Base-by-base conservation (phyloP, 2,329 filamentous ascomycete species). In the Xylariaceae sp. region DNA sequence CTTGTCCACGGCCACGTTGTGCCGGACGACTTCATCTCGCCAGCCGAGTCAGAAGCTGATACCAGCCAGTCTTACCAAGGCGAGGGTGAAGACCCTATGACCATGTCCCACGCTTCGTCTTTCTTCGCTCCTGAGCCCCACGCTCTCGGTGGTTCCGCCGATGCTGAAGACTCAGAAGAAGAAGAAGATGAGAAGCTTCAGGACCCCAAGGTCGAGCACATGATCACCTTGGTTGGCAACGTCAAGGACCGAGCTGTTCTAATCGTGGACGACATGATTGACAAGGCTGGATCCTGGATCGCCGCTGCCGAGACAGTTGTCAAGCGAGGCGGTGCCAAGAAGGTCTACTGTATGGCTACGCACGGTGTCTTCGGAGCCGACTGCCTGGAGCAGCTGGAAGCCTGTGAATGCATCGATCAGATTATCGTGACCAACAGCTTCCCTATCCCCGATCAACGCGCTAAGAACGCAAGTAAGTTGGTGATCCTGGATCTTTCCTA, bases 191-290 rank as follows among this genome's bases (percentile, higher is more conserved):
- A 95, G 66, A 86, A 87, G n/a, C 84, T 93, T 55, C 84, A 88
- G 68, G 86, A 93, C 66, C 85, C 88, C 9, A 87, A 88, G 61
- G 80, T 93, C 18, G 94, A 99, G 77, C 92, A 92, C 71, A 96
- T 93, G 79, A 95, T 99, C 68, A 99, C 94, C 0, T 81, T 99
- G n/a, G 94, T 99, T 11, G 94, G 94, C 61, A 90, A 97, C 69
- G 94, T 99, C 61, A 88, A 87, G 71, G 86, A 90, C 71, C 86
- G 90, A 60, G 88, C 90, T 0, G 94, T 97, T 56, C 88, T 99
- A 72, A 92, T 99, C 62, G 89, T 99, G 53, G 94, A 99, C 73
- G 94, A 99, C 73, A 97, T 99, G 89, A 97, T 99, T 70, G 94
- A 99, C 77, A 97, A 96, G 77, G 87, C 92, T 8, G 90, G 89